phyloP scores from a whole-genome alignment of 2,329 filamentous ascomycete species.

The Pestalotiopsis sp. region DNA sequence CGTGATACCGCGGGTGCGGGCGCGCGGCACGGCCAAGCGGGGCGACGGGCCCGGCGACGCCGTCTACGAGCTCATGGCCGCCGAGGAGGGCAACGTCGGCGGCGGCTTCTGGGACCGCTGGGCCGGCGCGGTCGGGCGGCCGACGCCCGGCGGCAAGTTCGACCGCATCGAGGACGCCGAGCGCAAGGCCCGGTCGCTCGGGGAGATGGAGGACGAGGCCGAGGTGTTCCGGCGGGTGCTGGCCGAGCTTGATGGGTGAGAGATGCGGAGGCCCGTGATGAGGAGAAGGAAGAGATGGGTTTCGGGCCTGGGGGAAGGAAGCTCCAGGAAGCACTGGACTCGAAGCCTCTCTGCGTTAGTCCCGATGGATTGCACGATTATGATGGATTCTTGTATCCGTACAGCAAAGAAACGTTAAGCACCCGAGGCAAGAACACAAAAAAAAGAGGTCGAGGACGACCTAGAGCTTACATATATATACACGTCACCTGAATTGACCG shows the following conservation, averaged over 20 bases:
- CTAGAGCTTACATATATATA: no score
- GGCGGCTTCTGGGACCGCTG: constrained; percentile 63
- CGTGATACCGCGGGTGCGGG: constrained; percentile 35
- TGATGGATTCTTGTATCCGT: no score
- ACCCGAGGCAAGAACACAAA: no score
- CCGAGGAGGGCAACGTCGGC: constrained; percentile 82
- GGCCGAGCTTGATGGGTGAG: constrained; percentile 38
- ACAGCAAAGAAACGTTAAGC: no score
- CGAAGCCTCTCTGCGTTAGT: no score
- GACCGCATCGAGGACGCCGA: constrained; percentile 72
- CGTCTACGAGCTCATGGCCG: constrained; percentile 82
- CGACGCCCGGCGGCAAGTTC: constrained; percentile 59
- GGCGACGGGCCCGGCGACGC: constrained; percentile 26
- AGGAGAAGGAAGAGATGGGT: not conserved
- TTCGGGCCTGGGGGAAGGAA: not conserved
- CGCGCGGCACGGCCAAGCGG: constrained; percentile 28
- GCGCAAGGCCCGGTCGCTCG: constrained; percentile 66
- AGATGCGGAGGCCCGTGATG: no score
- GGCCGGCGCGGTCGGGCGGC: constrained; percentile 30
- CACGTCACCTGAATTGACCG: no score
- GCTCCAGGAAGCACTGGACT: no score
- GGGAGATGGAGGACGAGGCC: constrained; percentile 82
- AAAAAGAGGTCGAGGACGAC: no score
- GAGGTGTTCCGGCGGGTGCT: constrained; percentile 61
- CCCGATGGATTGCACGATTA: no score